Base-by-base conservation (phyloP, 1,139 yeast species). In the Candida pseudoviswanathii region DNA sequence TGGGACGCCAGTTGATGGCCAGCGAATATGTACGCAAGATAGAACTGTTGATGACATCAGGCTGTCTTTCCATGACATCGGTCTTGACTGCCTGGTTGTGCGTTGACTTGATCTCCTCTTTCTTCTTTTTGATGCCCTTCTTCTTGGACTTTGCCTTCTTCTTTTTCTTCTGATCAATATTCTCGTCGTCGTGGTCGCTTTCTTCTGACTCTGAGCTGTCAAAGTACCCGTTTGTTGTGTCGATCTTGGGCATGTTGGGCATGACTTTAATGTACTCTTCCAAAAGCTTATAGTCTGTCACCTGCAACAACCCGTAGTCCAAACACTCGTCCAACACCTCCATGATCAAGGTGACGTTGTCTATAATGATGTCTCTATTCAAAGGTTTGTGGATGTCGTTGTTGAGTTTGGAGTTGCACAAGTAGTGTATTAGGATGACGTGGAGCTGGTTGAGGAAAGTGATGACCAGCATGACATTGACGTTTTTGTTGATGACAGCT, bases 31-130 rank as follows among this genome's bases (percentile, higher is more conserved):
- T 73, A 37, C 79, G 71, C 58, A 62, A 71, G 10, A 87, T 80
- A 16, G 88, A 80, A 43, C 89, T 81, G 60, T 87, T 86, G 52
- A 86, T 73, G 32, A 60, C 54, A 22, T 59, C 55, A 3, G 62
- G 57, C 9, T 69, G 68, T 11, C 65, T 54, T 1, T 59, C 59
- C n/a, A 69, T 55, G 8, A 64, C 66, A 47, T 72, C 75, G 1
- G 71, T 58, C 16, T 62, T 66, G 22, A 70, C 60, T 11, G 80
- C 77, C 37, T 69, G 74, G 55, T 75, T 75, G 49, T 70, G 73
- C 0, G 80, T 74, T 3, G 79, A 71, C 49, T 61, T 67, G 43
- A 71, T 62, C 5, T 60, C 56, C 30, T 55, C 52, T 10, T 57
- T 50, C 16, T 56, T 62, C 1, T 58, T 51, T 7, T 50, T 54